phyloP scores from a whole-genome alignment of 208 protist genomes.

The Acanthamoeba lenticulata region DNA sequence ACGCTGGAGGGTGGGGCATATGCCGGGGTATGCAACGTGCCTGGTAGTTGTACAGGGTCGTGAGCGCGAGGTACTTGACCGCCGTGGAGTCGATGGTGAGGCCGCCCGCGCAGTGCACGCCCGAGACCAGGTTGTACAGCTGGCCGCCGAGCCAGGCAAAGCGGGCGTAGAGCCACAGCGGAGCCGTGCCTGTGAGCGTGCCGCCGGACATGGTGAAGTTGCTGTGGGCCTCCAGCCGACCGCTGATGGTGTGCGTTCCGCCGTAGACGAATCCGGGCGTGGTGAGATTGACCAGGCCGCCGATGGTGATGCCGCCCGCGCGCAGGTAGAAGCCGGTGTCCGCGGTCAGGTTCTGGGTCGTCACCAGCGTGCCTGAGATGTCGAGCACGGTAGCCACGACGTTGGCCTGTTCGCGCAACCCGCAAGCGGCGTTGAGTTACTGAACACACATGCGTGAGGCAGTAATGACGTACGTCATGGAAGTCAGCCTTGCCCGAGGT shows the following conservation, averaged over 20 bases:
- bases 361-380: constrained; percentile 28
- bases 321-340: neutral
- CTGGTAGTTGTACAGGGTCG: constrained; percentile 3
- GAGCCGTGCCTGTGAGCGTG: constrained; percentile 2
- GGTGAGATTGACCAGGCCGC: constrained; percentile 31
- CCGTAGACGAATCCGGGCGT: neutral
- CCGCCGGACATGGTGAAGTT: neutral
- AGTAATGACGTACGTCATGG: no score
- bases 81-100: neutral
- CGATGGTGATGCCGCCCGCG: neutral
- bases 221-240: neutral
- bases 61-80: neutral
- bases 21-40: no score
- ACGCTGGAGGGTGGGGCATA: no score
- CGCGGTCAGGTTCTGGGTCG: constrained; percentile 10
- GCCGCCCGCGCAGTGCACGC: neutral
- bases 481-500: no score
- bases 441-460: no score
- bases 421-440: no score
- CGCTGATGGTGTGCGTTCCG: constrained; percentile 3
- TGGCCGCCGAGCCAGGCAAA: constrained; percentile 35
- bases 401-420: no score
- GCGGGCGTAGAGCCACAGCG: neutral
- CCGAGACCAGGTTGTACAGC: neutral
- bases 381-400: neutral